A percentile compares a stretch with the other conserved stretches of the same genome.
Evolutionary conservation across 2,329 filamentous ascomycete species (phyloP).

Genomic region (Juglanconis oblonga): DNA sequence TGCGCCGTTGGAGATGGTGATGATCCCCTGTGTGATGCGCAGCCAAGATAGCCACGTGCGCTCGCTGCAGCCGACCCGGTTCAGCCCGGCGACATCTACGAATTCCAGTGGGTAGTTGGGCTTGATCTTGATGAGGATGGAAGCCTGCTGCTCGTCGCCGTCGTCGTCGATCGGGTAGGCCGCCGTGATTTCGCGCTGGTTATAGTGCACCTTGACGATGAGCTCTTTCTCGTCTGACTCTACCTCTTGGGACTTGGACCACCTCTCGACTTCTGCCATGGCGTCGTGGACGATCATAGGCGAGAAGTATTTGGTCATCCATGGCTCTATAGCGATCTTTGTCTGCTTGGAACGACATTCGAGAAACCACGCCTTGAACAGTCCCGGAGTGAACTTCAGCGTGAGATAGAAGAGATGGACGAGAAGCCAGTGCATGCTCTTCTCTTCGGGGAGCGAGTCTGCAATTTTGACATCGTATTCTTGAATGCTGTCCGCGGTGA

Average conservation of each 20-base stretch:
- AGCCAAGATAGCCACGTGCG: constrained; percentile 93
- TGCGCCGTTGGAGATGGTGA: constrained; percentile 87
- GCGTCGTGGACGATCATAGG: constrained; percentile 64
- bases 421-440: constrained; percentile 78
- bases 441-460: constrained; percentile 61
- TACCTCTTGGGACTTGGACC: constrained; percentile 56
- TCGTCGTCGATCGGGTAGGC: constrained; percentile 65
- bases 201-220: constrained; percentile 67
- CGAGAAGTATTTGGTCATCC: constrained; percentile 84
- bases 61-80: constrained; percentile 83
- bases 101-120: constrained; percentile 77
- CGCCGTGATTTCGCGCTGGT: constrained; percentile 74
- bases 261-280: constrained; percentile 65
- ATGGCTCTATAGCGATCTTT: constrained; percentile 72
- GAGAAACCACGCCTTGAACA: constrained; percentile 83
- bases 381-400: constrained; percentile 71
- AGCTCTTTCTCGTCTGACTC: constrained; percentile 54
- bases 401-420: constrained; percentile 82
- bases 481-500: constrained; percentile 54
- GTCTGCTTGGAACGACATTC: constrained; percentile 79
- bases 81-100: constrained; percentile 72
- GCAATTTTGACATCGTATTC: constrained; percentile 51
- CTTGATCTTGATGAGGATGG: constrained; percentile 79
- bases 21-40: constrained; percentile 82
- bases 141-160: constrained; percentile 74